These are phyloP conservation scores for Ceratonia siliqua DNA, from an alignment of 306 rosid species.

Conservation along the genomic window DNA sequence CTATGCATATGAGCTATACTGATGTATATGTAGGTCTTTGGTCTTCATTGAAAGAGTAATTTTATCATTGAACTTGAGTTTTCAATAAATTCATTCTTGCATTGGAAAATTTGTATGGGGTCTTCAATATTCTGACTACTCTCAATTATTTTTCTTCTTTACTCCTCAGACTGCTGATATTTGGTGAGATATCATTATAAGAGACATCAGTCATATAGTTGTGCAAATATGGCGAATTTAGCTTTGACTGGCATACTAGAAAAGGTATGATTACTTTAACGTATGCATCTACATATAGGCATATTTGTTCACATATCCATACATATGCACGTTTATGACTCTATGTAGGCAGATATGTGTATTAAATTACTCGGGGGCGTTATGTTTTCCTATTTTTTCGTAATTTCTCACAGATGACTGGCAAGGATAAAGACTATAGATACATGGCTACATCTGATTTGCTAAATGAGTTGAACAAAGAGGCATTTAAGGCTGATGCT, in stretches of 20 bases:
- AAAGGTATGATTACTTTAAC: conserved; percentile 52
- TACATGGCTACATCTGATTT: conserved; percentile 85
- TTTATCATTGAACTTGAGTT: background rate
- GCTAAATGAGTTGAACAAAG: conserved; percentile 62
- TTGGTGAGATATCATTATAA: conserved; percentile 13
- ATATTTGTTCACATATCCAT: background rate
- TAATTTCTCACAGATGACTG: conserved; percentile 56
- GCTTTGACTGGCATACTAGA: conserved; percentile 76
- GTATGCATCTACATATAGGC: background rate
- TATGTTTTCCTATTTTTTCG: background rate
- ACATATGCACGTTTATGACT: background rate
- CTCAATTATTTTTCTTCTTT: conserved; percentile 5
- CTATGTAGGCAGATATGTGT: background rate
- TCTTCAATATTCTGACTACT: background rate
- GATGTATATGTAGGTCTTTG: background rate
- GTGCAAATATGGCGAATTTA: conserved; percentile 65
- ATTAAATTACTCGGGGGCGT: background rate
- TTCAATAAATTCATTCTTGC: background rate
- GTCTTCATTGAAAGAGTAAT: background rate
- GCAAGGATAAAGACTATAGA: conserved; percentile 78
- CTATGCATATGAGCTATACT: background rate
- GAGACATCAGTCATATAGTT: background rate
- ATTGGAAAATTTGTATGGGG: background rate
- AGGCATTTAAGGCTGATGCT: conserved; percentile 62
- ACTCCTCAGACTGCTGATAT: conserved; percentile 24